Conservation (phyloP, 192 early-diverging fungal genomes). For the Gigaspora rosea region DNA sequence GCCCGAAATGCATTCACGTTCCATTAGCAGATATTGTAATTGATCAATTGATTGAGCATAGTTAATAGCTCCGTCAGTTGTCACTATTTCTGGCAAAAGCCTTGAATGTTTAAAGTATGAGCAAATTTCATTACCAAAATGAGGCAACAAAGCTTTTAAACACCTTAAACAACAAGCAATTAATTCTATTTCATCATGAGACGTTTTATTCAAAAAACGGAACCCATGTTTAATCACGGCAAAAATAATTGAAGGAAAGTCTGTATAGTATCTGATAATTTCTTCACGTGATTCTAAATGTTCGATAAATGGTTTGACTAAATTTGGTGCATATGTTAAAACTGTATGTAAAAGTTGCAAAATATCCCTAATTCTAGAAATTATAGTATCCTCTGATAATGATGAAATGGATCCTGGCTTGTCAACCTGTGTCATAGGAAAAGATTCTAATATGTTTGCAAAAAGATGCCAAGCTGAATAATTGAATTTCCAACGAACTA, state of each 20-base stretch:
- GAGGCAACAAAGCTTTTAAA: background rate
- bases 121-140: background rate
- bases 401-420: background rate
- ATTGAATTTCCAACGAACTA: conserved; percentile 13
- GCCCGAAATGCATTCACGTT: conserved; percentile 37
- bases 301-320: background rate
- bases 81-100: conserved; percentile 1
- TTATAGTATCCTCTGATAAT: background rate
- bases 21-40: conserved; percentile 8
- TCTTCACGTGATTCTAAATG: background rate
- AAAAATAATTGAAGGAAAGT: conserved; percentile 10
- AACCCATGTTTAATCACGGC: background rate
- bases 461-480: conserved; percentile 26
- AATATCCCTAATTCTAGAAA: conserved; percentile 1
- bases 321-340: background rate
- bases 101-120: conserved; percentile 4
- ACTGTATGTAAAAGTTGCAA: conserved; percentile 4
- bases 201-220: background rate
- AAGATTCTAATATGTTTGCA: background rate
- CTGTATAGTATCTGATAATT: background rate
- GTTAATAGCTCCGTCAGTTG: background rate
- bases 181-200: conserved; percentile 1
- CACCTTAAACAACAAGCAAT: background rate
- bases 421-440: background rate
- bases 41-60: background rate